Evolutionary conservation across 495 filamentous ascomycete species (phyloP), one percentile per base, ranked within the genome.

Genomic region (Parathielavia hyrcaniae): DNA sequence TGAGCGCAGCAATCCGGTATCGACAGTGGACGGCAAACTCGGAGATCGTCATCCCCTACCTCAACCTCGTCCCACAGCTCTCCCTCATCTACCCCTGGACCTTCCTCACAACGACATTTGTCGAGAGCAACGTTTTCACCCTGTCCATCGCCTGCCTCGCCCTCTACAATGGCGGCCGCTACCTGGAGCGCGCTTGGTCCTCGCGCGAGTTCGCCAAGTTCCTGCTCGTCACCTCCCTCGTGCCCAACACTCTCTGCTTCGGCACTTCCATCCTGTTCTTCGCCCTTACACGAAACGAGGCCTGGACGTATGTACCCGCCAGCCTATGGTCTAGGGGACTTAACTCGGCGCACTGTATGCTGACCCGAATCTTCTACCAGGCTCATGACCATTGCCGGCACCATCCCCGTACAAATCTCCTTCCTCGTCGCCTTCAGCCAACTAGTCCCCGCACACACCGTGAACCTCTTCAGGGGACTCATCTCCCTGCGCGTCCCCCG

Each of bases 381-480:
- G 35, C 74, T 86, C 43, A 86, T 83, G 39, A 83, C 89, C 55
- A 88, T 97, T 64, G 88, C 86, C 66, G 95, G 95, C 59, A 91
- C 88, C 44, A 84, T 95, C 59, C 83, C 90, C 14, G 79, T 96
- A 50, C 91, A 97, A 72, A 89, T 88, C 35, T 90, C 89, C 59
- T 97, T 97, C 76, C 86, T 98, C 57, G 91, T 98, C 65, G 89
- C 93, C 54, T 97, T 97, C 75, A 97, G 96, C 73, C 95, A 98
- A 71, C 88, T 98, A 36, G 89, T 97, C 20, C 93, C 93, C 30
- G 90, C 96, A 67, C 93, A 98, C 73, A 97, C 93, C n/a, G 92
- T 98, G 40, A 88, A 91, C 0, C 81, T 98, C 60, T 89, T 95
- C 75, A 85, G 86, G 61, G 89, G 89, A 54, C 73, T 96, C 48